A percentile compares a stretch with the other conserved stretches of the same genome.
Evolutionary conservation across 805 yeast species (phyloP).

Genomic region (Spathaspora arborariae): DNA sequence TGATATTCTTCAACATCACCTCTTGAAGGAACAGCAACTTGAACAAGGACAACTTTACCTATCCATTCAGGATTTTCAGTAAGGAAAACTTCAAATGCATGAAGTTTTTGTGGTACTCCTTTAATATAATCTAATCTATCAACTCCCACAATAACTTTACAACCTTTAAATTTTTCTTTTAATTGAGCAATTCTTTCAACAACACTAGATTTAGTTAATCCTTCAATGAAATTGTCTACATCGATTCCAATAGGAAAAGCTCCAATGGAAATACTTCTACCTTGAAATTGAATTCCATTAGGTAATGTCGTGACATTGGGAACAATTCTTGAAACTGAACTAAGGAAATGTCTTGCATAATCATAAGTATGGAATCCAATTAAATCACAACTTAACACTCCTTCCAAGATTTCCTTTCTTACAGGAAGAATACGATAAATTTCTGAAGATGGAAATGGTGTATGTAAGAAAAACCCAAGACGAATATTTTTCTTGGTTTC

Average conservation of each 20-base stretch:
- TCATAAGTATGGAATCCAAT: slow-evolving; percentile 99
- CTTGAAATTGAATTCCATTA: slow-evolving; percentile 78
- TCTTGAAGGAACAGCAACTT: slow-evolving; percentile 95
- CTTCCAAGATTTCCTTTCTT: slow-evolving; percentile 83
- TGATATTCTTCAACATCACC: slow-evolving; percentile 99
- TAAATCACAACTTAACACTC: slow-evolving; percentile 90
- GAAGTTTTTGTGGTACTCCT: slow-evolving; percentile 96
- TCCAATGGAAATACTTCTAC: slow-evolving; percentile 79
- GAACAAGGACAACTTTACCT: slow-evolving; percentile 92
- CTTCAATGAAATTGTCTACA: slow-evolving; percentile 83
- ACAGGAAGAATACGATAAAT: slow-evolving; percentile 95
- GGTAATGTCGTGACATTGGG: slow-evolving; percentile 77
- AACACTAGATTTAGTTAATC: slow-evolving; percentile 62
- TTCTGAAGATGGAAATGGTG: slow-evolving; percentile 97
- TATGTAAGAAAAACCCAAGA: slow-evolving; percentile 91
- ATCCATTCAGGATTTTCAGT: slow-evolving; percentile 97
- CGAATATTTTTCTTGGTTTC: slow-evolving; percentile 52
- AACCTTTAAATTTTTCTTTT: slow-evolving; percentile 61
- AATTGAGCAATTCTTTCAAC: slow-evolving; percentile 61
- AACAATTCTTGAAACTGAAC: slow-evolving; percentile 81
- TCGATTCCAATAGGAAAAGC: slow-evolving; percentile 99
- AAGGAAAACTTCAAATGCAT: slow-evolving; percentile 90
- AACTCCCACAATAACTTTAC: slow-evolving; percentile 91
- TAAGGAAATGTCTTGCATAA: slow-evolving; percentile 92
- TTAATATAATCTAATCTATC: slow-evolving; percentile 95